Evolutionary conservation across 2,329 filamentous ascomycete genomes (phyloP), one percentile per base, ranked within the genome.

Genomic region (Alternaria dauci): DNA sequence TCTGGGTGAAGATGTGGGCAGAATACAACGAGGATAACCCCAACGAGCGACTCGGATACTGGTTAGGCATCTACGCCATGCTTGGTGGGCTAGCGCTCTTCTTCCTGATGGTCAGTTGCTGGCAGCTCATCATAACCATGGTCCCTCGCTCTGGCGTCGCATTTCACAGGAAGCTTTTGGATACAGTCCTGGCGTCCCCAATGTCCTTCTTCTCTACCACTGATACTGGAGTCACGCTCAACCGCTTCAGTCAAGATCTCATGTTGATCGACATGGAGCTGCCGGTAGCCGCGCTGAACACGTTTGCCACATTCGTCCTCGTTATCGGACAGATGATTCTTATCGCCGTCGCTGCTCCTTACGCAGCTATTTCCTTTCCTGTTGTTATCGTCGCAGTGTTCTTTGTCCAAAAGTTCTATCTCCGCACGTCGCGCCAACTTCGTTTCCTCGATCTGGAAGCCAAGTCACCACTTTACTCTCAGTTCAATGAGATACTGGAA

Each of bases 391-490:
- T 72, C 1, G 69, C 69, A 2, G 67, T 84, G 26, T 83, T 79
- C 59, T 54, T 74, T 46, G 75, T 84, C 7, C 82, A 84, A 59
- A 78, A 71, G 50, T 78, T 80, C 68, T 85, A 85, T 61, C 78
- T 84, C 4, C 79, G 77, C 14, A 83, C 82, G 8, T 82, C 81
- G 6, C 77, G 82, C 2, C 82, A 84, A 61, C 67, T 85, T 7
- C 80, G 86, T 51, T 79, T 85, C 28, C 74, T 87, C 8, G 85
- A 87, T 66, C 76, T 87, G 0, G 85, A 87, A 67, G 76, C 80
- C 25, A 82, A 83, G 58, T 79, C 80, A 0, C 82, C 83, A 1
- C 75, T 86, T 0, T 85, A 83, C 65, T 81, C 83, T 0, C 82
- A 86, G 42, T 86, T 86, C 61, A 73, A 81, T 8, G 85, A 87